Conservation (phyloP, 805 yeast genomes). For the Saccharomycopsis fermentans region DNA sequence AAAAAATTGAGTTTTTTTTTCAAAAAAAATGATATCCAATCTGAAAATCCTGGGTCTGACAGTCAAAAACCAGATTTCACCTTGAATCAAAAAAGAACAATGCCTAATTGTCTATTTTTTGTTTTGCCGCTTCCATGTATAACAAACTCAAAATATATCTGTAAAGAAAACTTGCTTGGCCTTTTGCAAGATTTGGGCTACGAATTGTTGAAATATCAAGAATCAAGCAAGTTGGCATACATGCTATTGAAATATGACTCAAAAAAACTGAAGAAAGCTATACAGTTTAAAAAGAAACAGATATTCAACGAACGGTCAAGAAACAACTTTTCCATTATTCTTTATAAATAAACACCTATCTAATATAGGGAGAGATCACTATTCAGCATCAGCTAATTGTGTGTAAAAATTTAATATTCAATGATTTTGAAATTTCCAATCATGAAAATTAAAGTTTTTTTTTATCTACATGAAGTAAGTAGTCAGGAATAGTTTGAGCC, state of each 20-base stretch:
- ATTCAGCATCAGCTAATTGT: background rate
- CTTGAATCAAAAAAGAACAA: background rate
- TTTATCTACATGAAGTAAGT: background rate
- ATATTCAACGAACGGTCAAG: slow-evolving; percentile 6
- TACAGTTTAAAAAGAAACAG: slow-evolving; percentile 10
- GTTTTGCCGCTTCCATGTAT: slow-evolving; percentile 88
- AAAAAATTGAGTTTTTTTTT: slow-evolving; percentile 48
- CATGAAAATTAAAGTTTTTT: background rate
- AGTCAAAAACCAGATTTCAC: background rate
- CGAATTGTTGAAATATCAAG: slow-evolving; percentile 33
- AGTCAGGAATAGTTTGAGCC: slow-evolving; percentile 1
- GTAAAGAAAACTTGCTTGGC: slow-evolving; percentile 30
- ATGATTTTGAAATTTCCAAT: no score
- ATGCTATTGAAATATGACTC: slow-evolving; percentile 50
- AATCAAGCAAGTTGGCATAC: slow-evolving; percentile 65
- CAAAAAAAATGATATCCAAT: slow-evolving; percentile 15
- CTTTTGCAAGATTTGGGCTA: slow-evolving; percentile 60
- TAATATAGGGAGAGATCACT: background rate
- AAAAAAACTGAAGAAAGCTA: background rate
- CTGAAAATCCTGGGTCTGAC: background rate
- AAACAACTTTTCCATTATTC: slow-evolving; percentile 15
- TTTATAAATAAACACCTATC: background rate
- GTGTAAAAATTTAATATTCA: background rate
- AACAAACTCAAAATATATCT: slow-evolving; percentile 70
- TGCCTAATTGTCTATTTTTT: slow-evolving; percentile 44